Conservation (phyloP, 2,329 filamentous ascomycete genomes). For the Arthrinium puccinioides region DNA sequence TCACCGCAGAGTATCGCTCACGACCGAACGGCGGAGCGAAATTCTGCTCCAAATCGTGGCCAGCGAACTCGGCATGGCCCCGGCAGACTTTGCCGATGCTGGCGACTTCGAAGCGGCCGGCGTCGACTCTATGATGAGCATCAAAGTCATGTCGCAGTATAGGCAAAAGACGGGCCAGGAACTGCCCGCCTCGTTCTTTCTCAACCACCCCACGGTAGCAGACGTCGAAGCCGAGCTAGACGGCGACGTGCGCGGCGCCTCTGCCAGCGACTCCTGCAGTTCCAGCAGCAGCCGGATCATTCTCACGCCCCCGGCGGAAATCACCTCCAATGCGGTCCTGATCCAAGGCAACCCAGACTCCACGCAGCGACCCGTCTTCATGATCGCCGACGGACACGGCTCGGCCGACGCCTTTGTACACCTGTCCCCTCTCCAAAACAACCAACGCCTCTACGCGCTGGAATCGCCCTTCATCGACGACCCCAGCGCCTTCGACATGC, state of each 20-base stretch:
- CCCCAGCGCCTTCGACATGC: conserved; percentile 8
- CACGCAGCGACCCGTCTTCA: conserved; percentile 20
- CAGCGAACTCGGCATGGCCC: background rate
- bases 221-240: background rate
- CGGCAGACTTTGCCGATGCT: background rate
- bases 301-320: conserved; percentile 9
- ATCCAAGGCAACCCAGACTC: background rate
- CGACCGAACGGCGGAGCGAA: background rate
- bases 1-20: too few species aligned
- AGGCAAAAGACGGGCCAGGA: conserved; percentile 1
- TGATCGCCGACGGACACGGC: conserved; percentile 37
- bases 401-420: conserved; percentile 31
- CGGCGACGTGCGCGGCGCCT: background rate
- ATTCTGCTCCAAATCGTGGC: background rate
- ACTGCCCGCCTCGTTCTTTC: background rate
- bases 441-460: conserved; percentile 27
- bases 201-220: background rate
- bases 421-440: conserved; percentile 22
- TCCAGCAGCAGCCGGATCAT: background rate
- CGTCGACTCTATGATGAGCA: background rate
- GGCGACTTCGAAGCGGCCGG: background rate
- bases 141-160: conserved; percentile 1
- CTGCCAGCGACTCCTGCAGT: background rate
- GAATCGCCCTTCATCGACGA: conserved; percentile 28
- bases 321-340: conserved; percentile 1